These are phyloP conservation scores for Zymoseptoria passerinii DNA, from an alignment of 2,329 filamentous ascomycete species.

Conservation along the genomic window DNA sequence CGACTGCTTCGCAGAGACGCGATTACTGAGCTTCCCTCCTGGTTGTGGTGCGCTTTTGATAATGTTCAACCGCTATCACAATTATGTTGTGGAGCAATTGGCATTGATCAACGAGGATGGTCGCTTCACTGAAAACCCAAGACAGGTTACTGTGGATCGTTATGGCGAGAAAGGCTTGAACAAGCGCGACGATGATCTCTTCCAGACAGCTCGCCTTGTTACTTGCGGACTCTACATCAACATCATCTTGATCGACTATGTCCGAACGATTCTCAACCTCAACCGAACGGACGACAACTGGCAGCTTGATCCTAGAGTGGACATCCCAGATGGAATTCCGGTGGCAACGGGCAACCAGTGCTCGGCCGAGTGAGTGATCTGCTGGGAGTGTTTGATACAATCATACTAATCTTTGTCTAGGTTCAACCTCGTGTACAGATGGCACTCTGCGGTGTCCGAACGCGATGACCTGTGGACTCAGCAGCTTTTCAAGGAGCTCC, in stretches of 20 bases:
- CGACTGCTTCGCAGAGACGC: constrained; percentile 59
- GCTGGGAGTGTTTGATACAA: background rate
- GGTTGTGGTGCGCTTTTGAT: constrained; percentile 61
- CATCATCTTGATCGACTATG: constrained; percentile 46
- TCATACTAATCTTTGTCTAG: background rate
- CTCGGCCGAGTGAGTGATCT: constrained; percentile 23
- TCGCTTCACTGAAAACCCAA: constrained; percentile 64
- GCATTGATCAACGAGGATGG: constrained; percentile 78
- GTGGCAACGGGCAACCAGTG: constrained; percentile 45
- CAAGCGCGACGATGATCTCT: constrained; percentile 41
- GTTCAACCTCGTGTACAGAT: constrained; percentile 48
- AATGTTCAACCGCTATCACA: constrained; percentile 71
- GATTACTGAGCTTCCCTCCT: constrained; percentile 57
- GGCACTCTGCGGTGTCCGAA: constrained; percentile 39
- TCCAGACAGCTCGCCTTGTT: constrained; percentile 45
- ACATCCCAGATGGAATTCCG: constrained; percentile 31
- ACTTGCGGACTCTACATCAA: constrained; percentile 48
- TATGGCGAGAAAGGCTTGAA: constrained; percentile 26
- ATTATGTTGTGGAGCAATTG: constrained; percentile 71
- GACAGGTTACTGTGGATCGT: constrained; percentile 29
- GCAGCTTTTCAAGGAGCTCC: constrained; percentile 31
- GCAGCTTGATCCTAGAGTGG: constrained; percentile 37
- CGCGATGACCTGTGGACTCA: constrained; percentile 41
- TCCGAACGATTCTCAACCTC: constrained; percentile 45
- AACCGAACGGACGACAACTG: constrained; percentile 37